phyloP scores from a whole-genome alignment of 768 basidiomycete species.

The Phaeotremella skinneri region DNA sequence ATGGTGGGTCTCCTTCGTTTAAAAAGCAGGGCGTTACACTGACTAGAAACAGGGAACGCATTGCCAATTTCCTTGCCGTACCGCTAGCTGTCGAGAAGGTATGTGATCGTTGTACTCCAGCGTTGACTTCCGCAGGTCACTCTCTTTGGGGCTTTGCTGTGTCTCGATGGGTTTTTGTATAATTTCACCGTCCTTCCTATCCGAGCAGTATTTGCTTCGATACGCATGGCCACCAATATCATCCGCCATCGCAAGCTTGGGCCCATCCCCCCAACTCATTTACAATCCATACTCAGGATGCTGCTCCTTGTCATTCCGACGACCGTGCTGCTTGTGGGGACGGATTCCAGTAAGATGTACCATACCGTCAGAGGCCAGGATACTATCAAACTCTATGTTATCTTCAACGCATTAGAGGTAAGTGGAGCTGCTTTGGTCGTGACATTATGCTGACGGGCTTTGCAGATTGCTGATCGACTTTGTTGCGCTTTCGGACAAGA shows the following conservation, averaged over 20 bases:
- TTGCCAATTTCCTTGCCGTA: slow-evolving; percentile 90
- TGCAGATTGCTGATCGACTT: slow-evolving; percentile 88
- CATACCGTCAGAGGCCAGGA: slow-evolving; percentile 97
- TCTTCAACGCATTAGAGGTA: slow-evolving; percentile 97
- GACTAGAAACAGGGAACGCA: slow-evolving; percentile 66
- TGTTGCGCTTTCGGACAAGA: slow-evolving; percentile 98
- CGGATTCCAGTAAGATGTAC: slow-evolving; percentile 96
- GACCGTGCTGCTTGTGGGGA: slow-evolving; percentile 70
- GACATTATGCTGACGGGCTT: neutral
- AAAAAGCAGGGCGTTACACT: neutral
- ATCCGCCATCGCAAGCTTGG: slow-evolving; percentile 62
- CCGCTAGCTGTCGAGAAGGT: slow-evolving; percentile 94
- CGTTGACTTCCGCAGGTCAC: slow-evolving; percentile 66
- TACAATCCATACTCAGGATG: slow-evolving; percentile 80
- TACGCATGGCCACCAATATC: slow-evolving; percentile 14
- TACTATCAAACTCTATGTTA: slow-evolving; percentile 97
- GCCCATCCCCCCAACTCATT: slow-evolving; percentile 57
- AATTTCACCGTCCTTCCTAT: slow-evolving; percentile 97
- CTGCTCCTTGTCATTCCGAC: slow-evolving; percentile 73
- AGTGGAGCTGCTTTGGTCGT: slow-evolving; percentile 34
- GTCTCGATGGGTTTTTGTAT: slow-evolving; percentile 94
- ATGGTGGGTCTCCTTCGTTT: slow-evolving; percentile 33
- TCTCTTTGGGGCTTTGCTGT: slow-evolving; percentile 85
- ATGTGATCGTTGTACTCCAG: slow-evolving; percentile 21
- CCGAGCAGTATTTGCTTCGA: slow-evolving; percentile 55